Conservation (phyloP, 306 rosid genomes). For the Ochetophila trinervis region DNA sequence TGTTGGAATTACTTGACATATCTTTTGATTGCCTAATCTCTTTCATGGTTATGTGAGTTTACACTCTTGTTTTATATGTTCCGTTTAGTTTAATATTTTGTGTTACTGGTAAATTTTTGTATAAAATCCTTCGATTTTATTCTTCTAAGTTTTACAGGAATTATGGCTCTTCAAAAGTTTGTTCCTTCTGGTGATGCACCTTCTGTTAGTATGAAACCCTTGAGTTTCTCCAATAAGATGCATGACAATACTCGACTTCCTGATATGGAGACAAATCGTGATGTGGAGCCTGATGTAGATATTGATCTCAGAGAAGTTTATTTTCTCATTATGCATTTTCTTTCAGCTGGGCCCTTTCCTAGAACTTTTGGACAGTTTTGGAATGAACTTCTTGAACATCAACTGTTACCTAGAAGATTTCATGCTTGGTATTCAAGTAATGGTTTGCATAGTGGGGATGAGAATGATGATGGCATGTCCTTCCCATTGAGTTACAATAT, state of each 20-base stretch:
- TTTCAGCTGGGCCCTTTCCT: conserved; percentile 89
- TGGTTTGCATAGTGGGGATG: conserved; percentile 57
- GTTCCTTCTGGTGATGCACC: conserved; percentile 66
- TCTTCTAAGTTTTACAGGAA: conserved; percentile 45
- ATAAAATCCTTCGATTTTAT: conserved; percentile 14
- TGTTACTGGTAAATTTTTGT: neutral
- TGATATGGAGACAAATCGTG: conserved; percentile 43
- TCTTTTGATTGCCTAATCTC: neutral
- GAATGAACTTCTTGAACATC: conserved; percentile 91
- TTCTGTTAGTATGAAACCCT: conserved; percentile 51
- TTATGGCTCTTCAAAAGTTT: conserved; percentile 84
- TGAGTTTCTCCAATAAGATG: conserved; percentile 54
- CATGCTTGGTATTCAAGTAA: conserved; percentile 96
- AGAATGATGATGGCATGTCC: conserved; percentile 74
- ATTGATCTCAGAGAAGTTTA: conserved; percentile 86
- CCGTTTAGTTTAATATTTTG: neutral
- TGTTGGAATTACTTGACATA: neutral
- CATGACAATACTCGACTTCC: conserved; percentile 41
- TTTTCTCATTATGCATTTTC: conserved; percentile 96
- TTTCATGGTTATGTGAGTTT: neutral
- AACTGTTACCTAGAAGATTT: conserved; percentile 94
- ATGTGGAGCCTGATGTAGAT: conserved; percentile 58
- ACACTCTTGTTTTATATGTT: neutral
- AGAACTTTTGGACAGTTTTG: conserved; percentile 68
- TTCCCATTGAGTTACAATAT: conserved; percentile 71